Conservation (phyloP, 2,329 filamentous ascomycete species). For the Coniochaeta sp. region DNA sequence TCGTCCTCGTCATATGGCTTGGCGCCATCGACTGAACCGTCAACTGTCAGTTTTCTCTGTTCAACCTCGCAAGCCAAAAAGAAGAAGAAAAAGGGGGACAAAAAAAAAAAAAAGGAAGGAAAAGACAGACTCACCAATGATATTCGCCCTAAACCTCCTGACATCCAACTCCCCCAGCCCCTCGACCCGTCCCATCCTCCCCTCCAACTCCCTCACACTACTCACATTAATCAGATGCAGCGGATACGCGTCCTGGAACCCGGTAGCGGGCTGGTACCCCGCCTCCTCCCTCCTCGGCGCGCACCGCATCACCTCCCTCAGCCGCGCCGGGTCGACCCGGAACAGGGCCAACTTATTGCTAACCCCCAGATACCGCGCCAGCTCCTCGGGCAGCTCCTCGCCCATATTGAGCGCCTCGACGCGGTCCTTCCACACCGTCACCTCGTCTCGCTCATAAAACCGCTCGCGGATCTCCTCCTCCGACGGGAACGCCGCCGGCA, state of each 20-base stretch:
- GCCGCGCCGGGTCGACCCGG: conserved; percentile 50
- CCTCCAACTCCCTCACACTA: conserved; percentile 55
- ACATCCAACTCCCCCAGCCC: conserved; percentile 47
- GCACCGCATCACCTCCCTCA: conserved; percentile 52
- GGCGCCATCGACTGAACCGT: conserved; percentile 8
- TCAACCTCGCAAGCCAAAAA: neutral
- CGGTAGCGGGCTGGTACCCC: conserved; percentile 58
- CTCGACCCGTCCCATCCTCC: conserved; percentile 44
- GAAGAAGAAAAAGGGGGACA: too few relatives aligned
- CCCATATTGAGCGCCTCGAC: conserved; percentile 49
- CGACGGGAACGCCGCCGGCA: conserved; percentile 58
- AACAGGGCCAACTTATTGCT: conserved; percentile 62
- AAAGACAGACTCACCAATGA: conserved; percentile 54
- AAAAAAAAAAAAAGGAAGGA: too few relatives aligned
- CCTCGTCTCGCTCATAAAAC: conserved; percentile 51
- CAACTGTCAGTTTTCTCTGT: neutral
- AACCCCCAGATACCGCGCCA: conserved; percentile 59
- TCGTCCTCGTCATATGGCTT: conserved; percentile 59
- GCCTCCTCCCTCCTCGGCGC: conserved; percentile 51
- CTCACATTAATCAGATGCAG: conserved; percentile 60
- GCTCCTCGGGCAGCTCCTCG: conserved; percentile 51
- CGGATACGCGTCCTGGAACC: conserved; percentile 69
- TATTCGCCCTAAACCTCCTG: conserved; percentile 63
- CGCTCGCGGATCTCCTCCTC: conserved; percentile 47
- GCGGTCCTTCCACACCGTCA: conserved; percentile 59